These are phyloP conservation scores for Lachnum nothofagi DNA, from an alignment of 2,329 filamentous ascomycete species.

Conservation along the genomic window DNA sequence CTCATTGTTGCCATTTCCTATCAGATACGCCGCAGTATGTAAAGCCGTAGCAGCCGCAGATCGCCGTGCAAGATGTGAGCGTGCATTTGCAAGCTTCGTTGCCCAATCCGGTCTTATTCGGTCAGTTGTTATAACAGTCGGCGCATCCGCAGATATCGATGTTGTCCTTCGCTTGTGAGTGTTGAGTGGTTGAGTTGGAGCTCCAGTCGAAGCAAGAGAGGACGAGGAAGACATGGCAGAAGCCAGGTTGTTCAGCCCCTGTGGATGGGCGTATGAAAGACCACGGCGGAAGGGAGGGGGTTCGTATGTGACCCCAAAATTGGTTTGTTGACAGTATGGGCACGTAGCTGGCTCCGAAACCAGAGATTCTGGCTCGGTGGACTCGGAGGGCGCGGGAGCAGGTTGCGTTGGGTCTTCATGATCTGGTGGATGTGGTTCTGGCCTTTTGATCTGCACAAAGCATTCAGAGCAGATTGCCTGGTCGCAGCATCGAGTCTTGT, in stretches of 20 bases:
- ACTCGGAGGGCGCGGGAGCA: constrained; percentile 34
- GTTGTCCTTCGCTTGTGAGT: constrained; percentile 51
- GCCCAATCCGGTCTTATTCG: constrained; percentile 91
- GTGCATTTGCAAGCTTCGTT: constrained; percentile 77
- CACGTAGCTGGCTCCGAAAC: constrained; percentile 89
- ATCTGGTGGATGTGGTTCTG: constrained; percentile 84
- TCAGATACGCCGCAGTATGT: constrained; percentile 90
- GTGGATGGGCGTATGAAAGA: constrained; percentile 58
- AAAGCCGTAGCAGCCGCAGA: constrained; percentile 89
- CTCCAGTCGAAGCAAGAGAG: constrained; percentile 59
- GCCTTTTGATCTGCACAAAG: constrained; percentile 95
- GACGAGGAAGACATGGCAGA: constrained; percentile 84
- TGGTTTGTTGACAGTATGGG: constrained; percentile 89
- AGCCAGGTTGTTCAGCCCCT: constrained; percentile 47
- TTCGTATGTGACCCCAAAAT: constrained; percentile 95
- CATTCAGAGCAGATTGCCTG: constrained; percentile 97
- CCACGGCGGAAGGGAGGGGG: constrained; percentile 84
- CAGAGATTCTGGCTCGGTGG: constrained; percentile 54
- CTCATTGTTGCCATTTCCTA: constrained; percentile 50
- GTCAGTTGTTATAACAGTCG: constrained; percentile 87
- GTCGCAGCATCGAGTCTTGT: constrained; percentile 90
- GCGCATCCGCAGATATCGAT: constrained; percentile 74
- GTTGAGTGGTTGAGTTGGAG: constrained; percentile 21
- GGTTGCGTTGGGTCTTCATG: constrained; percentile 42
- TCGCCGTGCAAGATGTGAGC: constrained; percentile 76